phyloP scores from a whole-genome alignment of 2,329 filamentous ascomycete species.

The Trichoderma koningii region DNA sequence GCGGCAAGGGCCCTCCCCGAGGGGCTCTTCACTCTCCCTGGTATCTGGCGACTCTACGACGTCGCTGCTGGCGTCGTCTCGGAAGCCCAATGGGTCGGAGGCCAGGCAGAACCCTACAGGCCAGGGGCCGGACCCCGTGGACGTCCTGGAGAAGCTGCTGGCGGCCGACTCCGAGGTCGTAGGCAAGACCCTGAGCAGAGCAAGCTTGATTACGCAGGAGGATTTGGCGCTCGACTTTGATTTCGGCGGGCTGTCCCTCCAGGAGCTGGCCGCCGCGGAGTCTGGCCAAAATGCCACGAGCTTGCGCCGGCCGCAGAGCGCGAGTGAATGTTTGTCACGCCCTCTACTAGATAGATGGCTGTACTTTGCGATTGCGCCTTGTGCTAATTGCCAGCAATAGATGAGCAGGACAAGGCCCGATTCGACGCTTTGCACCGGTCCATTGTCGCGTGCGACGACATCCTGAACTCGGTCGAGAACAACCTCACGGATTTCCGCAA shows the following conservation, averaged over 20 bases:
- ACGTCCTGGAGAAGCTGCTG: slow-evolving; percentile 62
- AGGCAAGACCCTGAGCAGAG: slow-evolving; percentile 25
- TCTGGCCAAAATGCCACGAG: slow-evolving; percentile 28
- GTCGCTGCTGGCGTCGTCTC: slow-evolving; percentile 68
- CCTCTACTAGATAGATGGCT: background rate
- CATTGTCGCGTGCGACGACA: slow-evolving; percentile 87
- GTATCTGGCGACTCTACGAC: slow-evolving; percentile 73
- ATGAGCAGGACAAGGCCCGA: slow-evolving; percentile 77
- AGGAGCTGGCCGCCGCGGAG: slow-evolving; percentile 58
- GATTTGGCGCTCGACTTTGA: slow-evolving; percentile 69
- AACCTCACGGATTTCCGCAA: slow-evolving; percentile 92
- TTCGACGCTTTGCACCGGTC: slow-evolving; percentile 90
- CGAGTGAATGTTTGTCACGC: slow-evolving; percentile 67
- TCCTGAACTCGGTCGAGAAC: slow-evolving; percentile 87
- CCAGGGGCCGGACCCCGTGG: slow-evolving; percentile 64
- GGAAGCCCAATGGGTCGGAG: slow-evolving; percentile 67
- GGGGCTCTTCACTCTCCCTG: slow-evolving; percentile 78
- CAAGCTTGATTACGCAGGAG: slow-evolving; percentile 45
- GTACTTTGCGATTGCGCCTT: no score
- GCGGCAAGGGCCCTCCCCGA: slow-evolving; percentile 67
- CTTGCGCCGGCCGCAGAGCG: slow-evolving; percentile 59
- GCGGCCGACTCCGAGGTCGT: slow-evolving; percentile 33
- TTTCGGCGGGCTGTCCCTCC: slow-evolving; percentile 75
- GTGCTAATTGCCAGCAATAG: slow-evolving; percentile 43
- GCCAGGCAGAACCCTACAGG: slow-evolving; percentile 60